Conservation (phyloP, 225 moss, liverwort and hornwort species). For the Sphagnum contortum region DNA sequence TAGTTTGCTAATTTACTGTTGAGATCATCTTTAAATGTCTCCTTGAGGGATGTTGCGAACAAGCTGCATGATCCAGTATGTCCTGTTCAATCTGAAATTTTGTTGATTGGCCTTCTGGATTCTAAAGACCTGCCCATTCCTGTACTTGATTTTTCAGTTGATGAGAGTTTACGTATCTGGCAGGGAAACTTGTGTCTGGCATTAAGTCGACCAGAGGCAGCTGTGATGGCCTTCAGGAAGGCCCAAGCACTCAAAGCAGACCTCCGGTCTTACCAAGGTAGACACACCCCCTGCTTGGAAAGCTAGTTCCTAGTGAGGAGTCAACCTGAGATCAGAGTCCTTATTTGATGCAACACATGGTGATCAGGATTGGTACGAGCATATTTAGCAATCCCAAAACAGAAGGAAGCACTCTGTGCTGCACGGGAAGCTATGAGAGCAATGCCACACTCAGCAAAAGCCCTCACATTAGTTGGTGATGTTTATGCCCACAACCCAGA, state of each 20-base stretch:
- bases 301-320: too few species aligned
- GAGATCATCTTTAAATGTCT: too few species aligned
- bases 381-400: conserved; percentile 82
- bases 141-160: too few species aligned
- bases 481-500: conserved; percentile 80
- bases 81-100: too few species aligned
- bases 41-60: too few species aligned
- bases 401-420: conserved; percentile 80
- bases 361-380: conserved; percentile 75
- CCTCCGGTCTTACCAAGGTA: conserved; percentile 91
- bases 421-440: conserved; percentile 97
- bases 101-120: too few species aligned
- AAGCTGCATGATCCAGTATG: too few species aligned
- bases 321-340: too few species aligned
- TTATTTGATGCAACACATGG: neutral
- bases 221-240: conserved; percentile 82
- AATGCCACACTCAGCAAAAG: conserved; percentile 94
- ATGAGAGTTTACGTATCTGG: neutral
- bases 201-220: conserved; percentile 87
- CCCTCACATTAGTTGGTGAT: conserved; percentile 85
- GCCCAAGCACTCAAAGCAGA: conserved; percentile 70
- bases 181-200: conserved; percentile 79
- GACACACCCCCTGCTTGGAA: neutral
- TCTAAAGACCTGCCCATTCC: too few species aligned
- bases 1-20: too few species aligned